phyloP scores from a whole-genome alignment of 176 grass and related monocot species.

The barley (Hordeum vulgare) region DNA sequence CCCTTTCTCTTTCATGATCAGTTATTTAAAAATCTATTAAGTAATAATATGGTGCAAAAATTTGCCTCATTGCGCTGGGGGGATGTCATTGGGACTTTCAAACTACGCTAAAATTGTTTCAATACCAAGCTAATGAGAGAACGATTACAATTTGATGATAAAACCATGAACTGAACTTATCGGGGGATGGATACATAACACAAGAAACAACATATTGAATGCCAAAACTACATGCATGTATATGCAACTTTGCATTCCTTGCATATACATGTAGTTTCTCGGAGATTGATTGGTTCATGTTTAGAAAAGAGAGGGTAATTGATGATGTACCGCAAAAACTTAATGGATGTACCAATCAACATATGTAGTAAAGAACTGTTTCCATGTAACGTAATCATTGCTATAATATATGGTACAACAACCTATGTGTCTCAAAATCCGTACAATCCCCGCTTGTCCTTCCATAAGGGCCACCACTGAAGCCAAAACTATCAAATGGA shows the following conservation, averaged over 20 bases:
- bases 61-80: too few relatives aligned
- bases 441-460: constrained; percentile 30
- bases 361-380: background rate
- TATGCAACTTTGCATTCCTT: too few relatives aligned
- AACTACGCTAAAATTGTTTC: too few relatives aligned
- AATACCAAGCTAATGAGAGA: too few relatives aligned
- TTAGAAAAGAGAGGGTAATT: background rate
- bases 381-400: constrained; percentile 11
- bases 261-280: too few relatives aligned
- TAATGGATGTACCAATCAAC: background rate
- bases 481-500: constrained; percentile 40
- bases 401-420: constrained; percentile 36
- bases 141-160: too few relatives aligned
- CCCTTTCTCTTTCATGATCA: too few relatives aligned
- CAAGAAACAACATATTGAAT: background rate
- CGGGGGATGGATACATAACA: background rate
- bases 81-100: too few relatives aligned
- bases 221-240: background rate
- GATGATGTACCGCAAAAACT: background rate
- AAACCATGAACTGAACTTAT: too few relatives aligned
- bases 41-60: too few relatives aligned
- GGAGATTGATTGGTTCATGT: too few relatives aligned
- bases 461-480: constrained; percentile 24
- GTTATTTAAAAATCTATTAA: too few relatives aligned
- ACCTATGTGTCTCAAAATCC: constrained; percentile 44